Conservation (phyloP, 2,329 filamentous ascomycete genomes). For the Stemphylium beticola region DNA sequence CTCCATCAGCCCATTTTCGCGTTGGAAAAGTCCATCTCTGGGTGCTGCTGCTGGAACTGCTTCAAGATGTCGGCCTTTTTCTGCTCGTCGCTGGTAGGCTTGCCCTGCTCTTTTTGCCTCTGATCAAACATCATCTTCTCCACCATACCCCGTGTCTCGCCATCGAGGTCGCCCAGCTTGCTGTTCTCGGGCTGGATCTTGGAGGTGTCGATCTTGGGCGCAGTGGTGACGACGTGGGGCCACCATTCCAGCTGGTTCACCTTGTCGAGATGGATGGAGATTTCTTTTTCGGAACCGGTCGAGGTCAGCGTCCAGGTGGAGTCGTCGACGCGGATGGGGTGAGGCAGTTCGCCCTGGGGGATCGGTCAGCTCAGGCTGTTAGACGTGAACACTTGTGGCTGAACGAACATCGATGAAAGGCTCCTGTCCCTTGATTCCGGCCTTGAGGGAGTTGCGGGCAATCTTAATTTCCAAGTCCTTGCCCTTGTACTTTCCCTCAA, state of each 20-base stretch:
- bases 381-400: background rate
- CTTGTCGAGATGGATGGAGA: constrained; percentile 93
- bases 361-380: background rate
- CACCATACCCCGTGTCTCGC: constrained; percentile 94
- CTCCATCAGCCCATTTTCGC: constrained; percentile 62
- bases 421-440: constrained; percentile 86
- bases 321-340: constrained; percentile 81
- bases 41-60: constrained; percentile 83
- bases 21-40: constrained; percentile 73
- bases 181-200: constrained; percentile 95
- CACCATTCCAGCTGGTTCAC: constrained; percentile 98
- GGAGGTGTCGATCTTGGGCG: constrained; percentile 90
- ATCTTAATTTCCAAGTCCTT: constrained; percentile 83
- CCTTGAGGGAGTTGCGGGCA: constrained; percentile 77
- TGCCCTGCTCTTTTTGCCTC: constrained; percentile 90
- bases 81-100: constrained; percentile 91
- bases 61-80: constrained; percentile 92
- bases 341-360: constrained; percentile 78
- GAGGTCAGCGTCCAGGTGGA: constrained; percentile 91
- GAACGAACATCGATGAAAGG: constrained; percentile 76
- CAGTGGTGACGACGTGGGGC: constrained; percentile 84
- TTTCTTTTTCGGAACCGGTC: constrained; percentile 69
- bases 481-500: constrained; percentile 84
- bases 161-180: constrained; percentile 90
- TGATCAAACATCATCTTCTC: constrained; percentile 99